Evolutionary conservation across 257 asterid genomes (phyloP).

Genomic region (Ajuga chamaepitys): DNA sequence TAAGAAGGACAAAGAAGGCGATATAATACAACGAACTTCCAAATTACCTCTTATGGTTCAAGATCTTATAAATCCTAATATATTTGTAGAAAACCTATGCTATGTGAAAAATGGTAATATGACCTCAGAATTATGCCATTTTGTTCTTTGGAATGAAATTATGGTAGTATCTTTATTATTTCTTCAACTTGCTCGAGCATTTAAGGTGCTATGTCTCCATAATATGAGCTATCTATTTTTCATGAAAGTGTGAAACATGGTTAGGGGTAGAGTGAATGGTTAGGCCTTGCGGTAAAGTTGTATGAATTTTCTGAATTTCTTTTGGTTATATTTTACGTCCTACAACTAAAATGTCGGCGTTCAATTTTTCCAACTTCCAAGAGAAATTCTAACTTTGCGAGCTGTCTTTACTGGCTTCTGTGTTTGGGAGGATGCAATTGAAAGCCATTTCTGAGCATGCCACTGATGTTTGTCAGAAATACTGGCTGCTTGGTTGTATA

Average conservation of each 20-base stretch:
- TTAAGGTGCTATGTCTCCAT: neutral
- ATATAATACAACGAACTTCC: too few relatives aligned
- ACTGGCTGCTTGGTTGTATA: neutral
- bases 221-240: neutral
- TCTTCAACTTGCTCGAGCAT: neutral
- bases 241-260: neutral
- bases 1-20: neutral
- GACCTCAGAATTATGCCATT: neutral
- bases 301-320: neutral
- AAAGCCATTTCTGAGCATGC: neutral
- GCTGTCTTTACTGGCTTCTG: neutral
- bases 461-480: neutral
- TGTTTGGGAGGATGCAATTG: neutral
- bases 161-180: neutral
- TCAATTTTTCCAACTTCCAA: neutral
- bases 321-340: neutral
- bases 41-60: neutral
- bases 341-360: neutral
- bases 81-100: neutral
- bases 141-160: neutral
- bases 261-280: neutral
- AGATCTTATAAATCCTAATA: neutral
- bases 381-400: too few relatives aligned
- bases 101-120: neutral
- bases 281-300: neutral